Conservation (phyloP, 768 basidiomycete genomes). For the Lentinula aciculospora region DNA sequence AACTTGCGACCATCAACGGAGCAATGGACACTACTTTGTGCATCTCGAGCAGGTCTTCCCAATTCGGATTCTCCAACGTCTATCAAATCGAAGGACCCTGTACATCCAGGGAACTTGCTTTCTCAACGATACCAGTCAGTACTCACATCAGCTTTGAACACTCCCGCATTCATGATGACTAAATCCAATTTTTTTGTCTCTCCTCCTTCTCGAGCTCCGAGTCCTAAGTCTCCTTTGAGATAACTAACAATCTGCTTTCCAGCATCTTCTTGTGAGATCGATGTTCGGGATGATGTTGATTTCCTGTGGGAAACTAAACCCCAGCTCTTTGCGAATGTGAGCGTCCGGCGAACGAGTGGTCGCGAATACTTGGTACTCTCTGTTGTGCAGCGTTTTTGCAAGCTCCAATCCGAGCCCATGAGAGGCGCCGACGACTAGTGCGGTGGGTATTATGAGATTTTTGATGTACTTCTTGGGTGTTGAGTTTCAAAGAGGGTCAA, state of each 20-base stretch:
- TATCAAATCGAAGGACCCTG: constrained; percentile 9
- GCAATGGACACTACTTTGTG: constrained; percentile 39
- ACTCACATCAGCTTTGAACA: constrained; percentile 33
- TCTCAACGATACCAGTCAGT: not conserved
- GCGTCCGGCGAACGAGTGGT: constrained; percentile 24
- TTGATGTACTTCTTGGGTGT: not conserved
- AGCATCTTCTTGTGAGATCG: constrained; percentile 28
- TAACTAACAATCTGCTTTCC: constrained; percentile 26
- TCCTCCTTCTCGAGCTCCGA: constrained; percentile 12
- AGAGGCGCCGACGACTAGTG: constrained; percentile 38
- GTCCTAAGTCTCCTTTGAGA: constrained; percentile 14
- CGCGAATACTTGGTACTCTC: constrained; percentile 26
- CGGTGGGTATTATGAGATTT: constrained; percentile 15
- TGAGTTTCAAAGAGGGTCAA: no score
- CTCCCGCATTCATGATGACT: constrained; percentile 31
- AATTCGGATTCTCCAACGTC: constrained; percentile 31
- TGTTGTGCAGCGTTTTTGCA: constrained; percentile 18
- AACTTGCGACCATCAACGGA: constrained; percentile 30
- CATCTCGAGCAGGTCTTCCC: constrained; percentile 36
- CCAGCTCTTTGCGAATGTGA: constrained; percentile 2
- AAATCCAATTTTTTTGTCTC: constrained; percentile 23
- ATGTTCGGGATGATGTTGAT: constrained; percentile 30
- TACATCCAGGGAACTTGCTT: not conserved
- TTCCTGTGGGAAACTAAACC: constrained; percentile 22
- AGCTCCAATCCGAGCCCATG: constrained; percentile 38